Evolutionary conservation across 176 grass and related monocot genomes (phyloP), one percentile per base, ranked within the genome.

Genomic region (Zoysia japonica): DNA sequence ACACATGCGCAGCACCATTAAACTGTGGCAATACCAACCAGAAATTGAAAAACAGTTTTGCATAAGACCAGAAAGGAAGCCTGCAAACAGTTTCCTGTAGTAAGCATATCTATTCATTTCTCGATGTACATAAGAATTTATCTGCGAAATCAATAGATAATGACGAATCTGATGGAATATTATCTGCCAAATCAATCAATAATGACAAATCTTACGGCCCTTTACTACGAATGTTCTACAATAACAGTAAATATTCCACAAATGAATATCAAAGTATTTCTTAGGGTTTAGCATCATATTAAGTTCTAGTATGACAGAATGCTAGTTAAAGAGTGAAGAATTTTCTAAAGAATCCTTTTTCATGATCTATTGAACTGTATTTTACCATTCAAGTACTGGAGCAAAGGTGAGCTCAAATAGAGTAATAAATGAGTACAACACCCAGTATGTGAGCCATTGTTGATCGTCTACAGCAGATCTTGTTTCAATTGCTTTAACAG

Each of bases 381-480:
- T 74, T 83, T 90, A 98, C 95, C 96, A 99, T 90, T 99, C 90
- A 45, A 99, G 72, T 69, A 96, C 57, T 51, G 74, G 80, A 60
- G 92, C 82, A 71, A 99, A 99, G 45, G 92, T 96, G 63, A 99
- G 92, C 72, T 99, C 96, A 82, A 96, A 93, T 11, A 99, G 84
- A 56, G 96, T 96, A 39, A 99, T 93, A 86, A 96, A 99, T 44
- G 96, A 99, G 84, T 99, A 99, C 68, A 99, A 13, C 70, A 99
- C 96, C 96, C 96, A 99, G 82, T 96, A 99, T 4, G 96, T 96
- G 75, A 99, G 96, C 96, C 96, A 99, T 71, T 99, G 92, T 75
- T 99, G 96, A 75, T 99, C 88, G 82, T 99, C 92, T 19, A 89
- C 80, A 68, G 88, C 59, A 78, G 96, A 99, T 91, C 93, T 95